A percentile compares a stretch with the other conserved stretches of the same genome.
These are phyloP conservation scores for Raffaelea ambrosiae DNA, from an alignment of 2,329 filamentous ascomycete species.

Conservation along the genomic window DNA sequence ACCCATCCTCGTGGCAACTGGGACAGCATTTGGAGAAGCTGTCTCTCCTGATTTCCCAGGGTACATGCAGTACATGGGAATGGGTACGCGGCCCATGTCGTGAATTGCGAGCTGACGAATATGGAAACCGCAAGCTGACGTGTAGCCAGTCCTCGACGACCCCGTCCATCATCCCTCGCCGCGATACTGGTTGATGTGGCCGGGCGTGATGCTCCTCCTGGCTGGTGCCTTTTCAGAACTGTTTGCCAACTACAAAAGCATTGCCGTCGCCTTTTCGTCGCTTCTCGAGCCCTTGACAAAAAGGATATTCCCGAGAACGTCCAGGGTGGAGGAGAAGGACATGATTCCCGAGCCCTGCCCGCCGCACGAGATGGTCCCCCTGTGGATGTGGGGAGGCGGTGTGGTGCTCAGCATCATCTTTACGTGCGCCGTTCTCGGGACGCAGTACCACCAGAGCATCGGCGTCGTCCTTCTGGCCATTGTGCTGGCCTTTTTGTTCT, in stretches of 20 bases:
- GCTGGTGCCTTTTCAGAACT: slow-evolving; percentile 32
- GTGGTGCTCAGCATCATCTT: slow-evolving; percentile 38
- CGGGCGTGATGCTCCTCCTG: slow-evolving; percentile 34
- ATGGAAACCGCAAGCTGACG: neutral
- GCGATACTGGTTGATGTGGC: slow-evolving; percentile 35
- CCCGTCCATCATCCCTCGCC: slow-evolving; percentile 20
- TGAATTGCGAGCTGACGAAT: neutral
- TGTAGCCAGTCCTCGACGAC: neutral
- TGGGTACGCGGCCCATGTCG: neutral
- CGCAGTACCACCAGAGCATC: slow-evolving; percentile 48
- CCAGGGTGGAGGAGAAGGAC: slow-evolving; percentile 18
- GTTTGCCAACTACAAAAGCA: slow-evolving; percentile 27
- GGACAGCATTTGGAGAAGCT: slow-evolving; percentile 19
- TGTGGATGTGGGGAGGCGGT: slow-evolving; percentile 43
- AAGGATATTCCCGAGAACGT: too few relatives aligned
- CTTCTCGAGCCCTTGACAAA: neutral
- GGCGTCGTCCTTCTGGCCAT: slow-evolving; percentile 48
- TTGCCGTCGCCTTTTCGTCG: neutral
- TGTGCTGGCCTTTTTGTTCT: slow-evolving; percentile 48
- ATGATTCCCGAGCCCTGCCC: slow-evolving; percentile 30
- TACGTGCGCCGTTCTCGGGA: slow-evolving; percentile 40
- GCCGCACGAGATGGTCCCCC: slow-evolving; percentile 38
- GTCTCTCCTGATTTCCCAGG: neutral
- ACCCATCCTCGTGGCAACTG: slow-evolving; percentile 37
- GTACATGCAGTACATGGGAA: slow-evolving; percentile 15